These are phyloP conservation scores for Tothia fuscella DNA, from an alignment of 2,329 filamentous ascomycete genomes.

Conservation along the genomic window DNA sequence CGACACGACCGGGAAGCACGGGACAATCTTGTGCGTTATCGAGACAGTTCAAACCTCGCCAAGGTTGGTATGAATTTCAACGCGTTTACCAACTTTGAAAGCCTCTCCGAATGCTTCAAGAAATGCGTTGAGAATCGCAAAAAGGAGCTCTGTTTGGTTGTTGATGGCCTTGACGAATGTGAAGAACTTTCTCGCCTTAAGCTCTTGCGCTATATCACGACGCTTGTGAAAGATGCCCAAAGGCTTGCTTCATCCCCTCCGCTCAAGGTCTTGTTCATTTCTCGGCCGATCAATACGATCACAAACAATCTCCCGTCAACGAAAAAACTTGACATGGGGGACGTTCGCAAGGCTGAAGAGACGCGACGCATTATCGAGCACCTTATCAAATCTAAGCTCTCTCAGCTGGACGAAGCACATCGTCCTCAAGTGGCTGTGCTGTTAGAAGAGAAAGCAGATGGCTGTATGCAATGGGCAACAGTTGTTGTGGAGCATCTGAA, in stretches of 20 bases:
- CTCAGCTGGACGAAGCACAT: neutral
- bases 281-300: no score
- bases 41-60: neutral
- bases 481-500: neutral
- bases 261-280: neutral
- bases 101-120: neutral
- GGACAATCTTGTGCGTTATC: no score
- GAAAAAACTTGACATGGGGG: no score
- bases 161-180: neutral
- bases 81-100: neutral
- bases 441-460: neutral
- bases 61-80: neutral
- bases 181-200: neutral
- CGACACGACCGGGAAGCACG: no score
- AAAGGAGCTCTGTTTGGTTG: neutral
- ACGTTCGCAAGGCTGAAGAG: no score
- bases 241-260: neutral
- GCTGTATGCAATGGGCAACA: neutral
- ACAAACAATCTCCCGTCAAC: no score
- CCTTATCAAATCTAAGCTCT: neutral
- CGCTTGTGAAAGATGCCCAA: neutral
- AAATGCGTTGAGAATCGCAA: neutral
- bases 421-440: neutral
- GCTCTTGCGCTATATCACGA: neutral
- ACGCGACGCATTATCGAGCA: neutral